Evolutionary conservation across 257 asterid species (phyloP).

Genomic region (Eustoma russellianum): DNA sequence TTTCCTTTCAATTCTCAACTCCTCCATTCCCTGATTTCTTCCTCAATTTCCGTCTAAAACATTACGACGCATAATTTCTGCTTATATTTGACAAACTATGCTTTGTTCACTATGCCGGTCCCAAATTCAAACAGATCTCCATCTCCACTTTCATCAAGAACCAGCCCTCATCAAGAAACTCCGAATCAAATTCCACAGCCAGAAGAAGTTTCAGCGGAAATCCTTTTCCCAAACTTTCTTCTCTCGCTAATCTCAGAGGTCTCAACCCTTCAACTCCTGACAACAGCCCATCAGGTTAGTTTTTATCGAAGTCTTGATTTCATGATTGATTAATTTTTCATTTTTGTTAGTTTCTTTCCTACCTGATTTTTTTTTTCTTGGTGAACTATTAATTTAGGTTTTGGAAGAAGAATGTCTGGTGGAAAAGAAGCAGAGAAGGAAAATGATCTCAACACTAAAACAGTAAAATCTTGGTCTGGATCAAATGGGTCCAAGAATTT

Average conservation of each 20-base stretch:
- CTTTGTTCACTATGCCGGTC: not conserved
- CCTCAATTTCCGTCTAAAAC: not conserved
- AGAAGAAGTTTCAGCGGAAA: constrained; percentile 58
- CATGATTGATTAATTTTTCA: not conserved
- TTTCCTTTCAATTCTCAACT: constrained; percentile 24
- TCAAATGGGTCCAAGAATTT: constrained; percentile 59
- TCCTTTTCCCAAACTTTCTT: constrained; percentile 34
- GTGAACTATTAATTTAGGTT: constrained; percentile 22
- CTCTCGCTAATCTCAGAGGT: constrained; percentile 39
- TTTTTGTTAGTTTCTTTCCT: constrained; percentile 7
- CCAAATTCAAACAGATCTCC: too few relatives aligned
- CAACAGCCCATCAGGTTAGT: constrained; percentile 72
- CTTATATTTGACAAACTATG: too few relatives aligned
- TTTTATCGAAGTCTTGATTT: not conserved
- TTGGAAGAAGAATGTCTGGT: constrained; percentile 29
- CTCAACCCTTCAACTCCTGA: constrained; percentile 63
- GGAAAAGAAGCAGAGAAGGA: constrained; percentile 54
- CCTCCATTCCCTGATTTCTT: constrained; percentile 2
- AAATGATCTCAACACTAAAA: constrained; percentile 32
- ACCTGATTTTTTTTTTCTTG: not conserved
- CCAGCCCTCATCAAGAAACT: too few relatives aligned
- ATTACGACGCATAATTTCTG: not conserved
- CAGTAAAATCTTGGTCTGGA: constrained; percentile 36
- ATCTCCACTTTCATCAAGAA: not conserved
- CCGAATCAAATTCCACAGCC: constrained; percentile 21